Conservation (phyloP, 176 grass and related monocot genomes). For the Oryza meyeriana region DNA sequence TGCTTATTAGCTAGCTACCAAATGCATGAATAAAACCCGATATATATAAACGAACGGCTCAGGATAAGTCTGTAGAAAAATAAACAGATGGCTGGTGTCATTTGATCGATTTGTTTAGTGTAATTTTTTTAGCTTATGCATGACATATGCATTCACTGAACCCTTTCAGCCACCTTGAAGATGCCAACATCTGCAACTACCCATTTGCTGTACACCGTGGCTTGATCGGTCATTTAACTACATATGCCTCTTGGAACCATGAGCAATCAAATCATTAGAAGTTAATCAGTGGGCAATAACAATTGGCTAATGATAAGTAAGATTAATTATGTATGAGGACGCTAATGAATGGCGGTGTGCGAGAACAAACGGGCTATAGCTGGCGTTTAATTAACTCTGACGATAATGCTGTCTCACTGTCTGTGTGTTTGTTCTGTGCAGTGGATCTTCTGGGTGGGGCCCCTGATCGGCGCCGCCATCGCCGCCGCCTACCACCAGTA, state of each 20-base stretch:
- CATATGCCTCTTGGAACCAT: neutral
- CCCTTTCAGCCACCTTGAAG: constrained; percentile 22
- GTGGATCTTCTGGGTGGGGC: constrained; percentile 95
- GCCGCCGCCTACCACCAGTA: constrained; percentile 65
- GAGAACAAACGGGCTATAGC: too few species aligned
- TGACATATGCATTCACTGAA: constrained; percentile 30
- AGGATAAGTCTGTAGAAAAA: constrained; percentile 15
- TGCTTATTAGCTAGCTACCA: constrained; percentile 8
- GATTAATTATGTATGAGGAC: neutral
- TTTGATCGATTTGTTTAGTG: constrained; percentile 4
- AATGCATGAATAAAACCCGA: neutral
- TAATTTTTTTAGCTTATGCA: constrained; percentile 10
- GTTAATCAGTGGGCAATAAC: neutral
- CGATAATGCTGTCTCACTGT: neutral
- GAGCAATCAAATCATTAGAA: constrained; percentile 5
- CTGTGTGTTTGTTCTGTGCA: constrained; percentile 30
- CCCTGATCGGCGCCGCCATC: constrained; percentile 68
- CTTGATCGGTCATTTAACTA: constrained; percentile 15
- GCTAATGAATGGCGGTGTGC: too few species aligned
- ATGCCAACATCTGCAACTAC: constrained; percentile 11
- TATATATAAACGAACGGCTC: constrained; percentile 14
- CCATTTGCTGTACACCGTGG: neutral
- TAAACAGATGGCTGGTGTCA: neutral
- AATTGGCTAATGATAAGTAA: neutral
- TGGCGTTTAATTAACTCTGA: neutral